These are phyloP conservation scores for Acer campestre DNA, from an alignment of 345 rosid species.

Conservation along the genomic window DNA sequence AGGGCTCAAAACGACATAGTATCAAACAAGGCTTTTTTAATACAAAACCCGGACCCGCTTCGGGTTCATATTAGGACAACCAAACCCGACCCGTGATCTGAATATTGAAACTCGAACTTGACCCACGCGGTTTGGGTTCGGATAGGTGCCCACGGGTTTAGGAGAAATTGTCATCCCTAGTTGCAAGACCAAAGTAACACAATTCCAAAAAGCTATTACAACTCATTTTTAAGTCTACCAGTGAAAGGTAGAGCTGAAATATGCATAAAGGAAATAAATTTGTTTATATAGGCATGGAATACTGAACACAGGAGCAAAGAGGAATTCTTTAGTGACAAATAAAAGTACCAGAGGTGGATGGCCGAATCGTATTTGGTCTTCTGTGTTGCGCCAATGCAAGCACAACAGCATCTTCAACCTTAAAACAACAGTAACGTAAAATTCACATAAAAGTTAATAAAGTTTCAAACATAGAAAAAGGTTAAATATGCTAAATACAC, in stretches of 20 bases:
- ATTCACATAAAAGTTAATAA: background rate
- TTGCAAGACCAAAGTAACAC: background rate
- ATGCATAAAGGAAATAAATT: background rate
- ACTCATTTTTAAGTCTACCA: background rate
- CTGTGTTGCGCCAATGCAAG: constrained; percentile 68
- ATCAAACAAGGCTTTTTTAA: too few species aligned
- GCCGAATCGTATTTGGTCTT: constrained; percentile 56
- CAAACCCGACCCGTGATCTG: too few species aligned
- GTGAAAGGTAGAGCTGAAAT: background rate
- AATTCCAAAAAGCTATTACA: background rate
- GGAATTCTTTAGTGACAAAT: background rate
- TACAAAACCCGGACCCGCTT: too few species aligned
- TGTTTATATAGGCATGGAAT: background rate
- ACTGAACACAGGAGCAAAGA: background rate
- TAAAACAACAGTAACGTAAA: constrained; percentile 14
- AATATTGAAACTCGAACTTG: too few species aligned
- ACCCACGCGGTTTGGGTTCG: too few species aligned
- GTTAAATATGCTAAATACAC: background rate
- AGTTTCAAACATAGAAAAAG: background rate
- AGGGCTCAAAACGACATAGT: too few species aligned
- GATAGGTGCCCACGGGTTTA: too few species aligned
- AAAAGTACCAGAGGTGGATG: constrained; percentile 48
- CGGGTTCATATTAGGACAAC: too few species aligned
- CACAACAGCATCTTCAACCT: constrained; percentile 93
- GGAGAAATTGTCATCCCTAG: background rate